These are phyloP conservation scores for Diutina sp. DNA, from an alignment of 1,139 yeast genomes.

Conservation along the genomic window DNA sequence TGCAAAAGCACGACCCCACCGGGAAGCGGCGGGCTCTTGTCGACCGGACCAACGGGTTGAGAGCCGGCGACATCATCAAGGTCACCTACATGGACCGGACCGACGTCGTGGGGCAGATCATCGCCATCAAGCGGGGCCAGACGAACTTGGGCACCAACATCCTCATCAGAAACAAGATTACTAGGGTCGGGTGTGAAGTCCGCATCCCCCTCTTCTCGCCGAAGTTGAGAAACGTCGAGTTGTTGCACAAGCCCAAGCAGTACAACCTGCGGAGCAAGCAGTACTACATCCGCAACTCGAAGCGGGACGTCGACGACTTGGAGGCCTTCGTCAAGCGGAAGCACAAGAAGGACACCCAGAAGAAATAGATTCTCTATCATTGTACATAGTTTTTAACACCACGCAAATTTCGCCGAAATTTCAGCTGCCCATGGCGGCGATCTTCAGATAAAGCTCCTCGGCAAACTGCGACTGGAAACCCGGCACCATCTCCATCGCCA, in stretches of 20 bases:
- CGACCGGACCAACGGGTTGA: slow-evolving; percentile 33
- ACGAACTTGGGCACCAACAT: slow-evolving; percentile 59
- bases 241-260: slow-evolving; percentile 57
- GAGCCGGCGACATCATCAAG: slow-evolving; percentile 75
- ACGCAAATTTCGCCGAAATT: not conserved
- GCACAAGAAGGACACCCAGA: slow-evolving; percentile 7
- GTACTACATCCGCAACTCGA: slow-evolving; percentile 74
- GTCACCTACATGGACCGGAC: slow-evolving; percentile 61
- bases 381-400: not conserved
- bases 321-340: slow-evolving; percentile 31
- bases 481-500: slow-evolving; percentile 9
- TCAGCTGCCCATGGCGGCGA: not conserved
- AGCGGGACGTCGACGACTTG: slow-evolving; percentile 72
- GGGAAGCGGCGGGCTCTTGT: slow-evolving; percentile 63
- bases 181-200: slow-evolving; percentile 70
- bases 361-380: slow-evolving; percentile 2
- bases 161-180: slow-evolving; percentile 65
- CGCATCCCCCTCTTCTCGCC: slow-evolving; percentile 75
- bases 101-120: slow-evolving; percentile 61
- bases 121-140: slow-evolving; percentile 54
- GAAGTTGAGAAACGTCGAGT: slow-evolving; percentile 57
- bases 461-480: slow-evolving; percentile 7
- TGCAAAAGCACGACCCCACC: slow-evolving; percentile 52
- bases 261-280: slow-evolving; percentile 71
- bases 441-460: slow-evolving; percentile 4